Base-by-base conservation (phyloP, 805 yeast genomes). In the Barnettozyma populi region DNA sequence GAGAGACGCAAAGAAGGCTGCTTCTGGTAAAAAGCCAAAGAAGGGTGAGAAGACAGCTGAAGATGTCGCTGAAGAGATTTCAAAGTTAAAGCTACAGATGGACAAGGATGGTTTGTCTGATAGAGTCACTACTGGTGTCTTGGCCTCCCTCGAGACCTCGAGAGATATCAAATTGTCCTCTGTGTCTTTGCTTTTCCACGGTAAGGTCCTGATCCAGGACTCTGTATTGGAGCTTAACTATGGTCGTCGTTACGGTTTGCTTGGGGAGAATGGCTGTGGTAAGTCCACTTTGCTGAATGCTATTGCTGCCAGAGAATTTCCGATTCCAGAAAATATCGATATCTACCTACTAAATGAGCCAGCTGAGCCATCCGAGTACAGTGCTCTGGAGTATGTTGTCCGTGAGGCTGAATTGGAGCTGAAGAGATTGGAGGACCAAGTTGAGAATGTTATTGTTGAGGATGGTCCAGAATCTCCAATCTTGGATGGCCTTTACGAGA, bases 251-350 rank as follows among this genome's bases (percentile, higher is more conserved):
- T 94, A 94, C 68, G 99, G 99, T 73, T 77, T 94, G 53, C 78
- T 94, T 64, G 99, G 99, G 64, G 98, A 90, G 71, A 94, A 94
- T 70, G 99, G 99, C 57, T 94, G 98, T 75, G 99, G 99, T 74
- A 94, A 94, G 72, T 90, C 97, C 42, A 94, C 99, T 21, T 83
- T 94, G 62, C 74, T 94, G 67, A 88, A 88, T 70, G 86, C 98
- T 36, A 70, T 94, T 60, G 97, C 98, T 50, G 95, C 96, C 45
- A 82, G 96, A 69, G 99, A 94, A 72, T 94, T 78, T 72, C 99
- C 99, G 50, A 78, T 92, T 59, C 98, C 99, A 39, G 94, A 84
- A 56, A 79, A 75, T 56, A 88, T 94, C 59, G 99, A 94, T 73
- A 78, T 94, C 50, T 94, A 94, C 65, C 74, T 94, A 57, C 78